Evolutionary conservation across 768 basidiomycete species (phyloP).

Genomic region (Filobasidium floriforme): DNA sequence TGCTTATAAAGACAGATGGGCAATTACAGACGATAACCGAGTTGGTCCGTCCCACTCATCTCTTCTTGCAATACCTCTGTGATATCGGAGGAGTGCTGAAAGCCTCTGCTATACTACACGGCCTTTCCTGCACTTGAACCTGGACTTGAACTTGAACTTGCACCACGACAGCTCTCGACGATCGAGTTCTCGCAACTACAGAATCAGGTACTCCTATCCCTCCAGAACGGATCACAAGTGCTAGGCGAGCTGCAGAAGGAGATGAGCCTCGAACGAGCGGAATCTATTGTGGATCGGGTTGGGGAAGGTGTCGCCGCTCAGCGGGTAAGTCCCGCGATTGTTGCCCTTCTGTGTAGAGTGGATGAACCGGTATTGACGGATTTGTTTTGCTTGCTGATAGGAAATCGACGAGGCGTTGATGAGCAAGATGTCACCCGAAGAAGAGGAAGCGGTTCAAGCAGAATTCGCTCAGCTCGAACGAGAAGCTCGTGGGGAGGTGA

Average conservation of each 20-base stretch:
- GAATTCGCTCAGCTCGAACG: constrained; percentile 66
- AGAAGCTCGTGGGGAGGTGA: constrained; percentile 26
- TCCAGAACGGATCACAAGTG: constrained; percentile 88
- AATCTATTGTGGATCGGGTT: constrained; percentile 86
- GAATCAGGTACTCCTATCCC: constrained; percentile 80
- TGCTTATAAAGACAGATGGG: constrained; percentile 77
- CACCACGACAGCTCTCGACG: constrained; percentile 80
- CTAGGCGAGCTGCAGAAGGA: constrained; percentile 90
- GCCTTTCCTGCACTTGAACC: too few relatives aligned
- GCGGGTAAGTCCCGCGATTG: constrained; percentile 52
- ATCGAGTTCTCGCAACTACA: constrained; percentile 96
- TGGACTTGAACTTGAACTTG: not conserved
- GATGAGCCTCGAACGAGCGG: constrained; percentile 85
- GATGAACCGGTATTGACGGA: not conserved
- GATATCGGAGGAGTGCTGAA: too few relatives aligned
- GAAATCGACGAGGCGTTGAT: constrained; percentile 84
- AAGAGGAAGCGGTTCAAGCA: constrained; percentile 85
- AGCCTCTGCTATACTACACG: too few relatives aligned
- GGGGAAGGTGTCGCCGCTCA: constrained; percentile 89
- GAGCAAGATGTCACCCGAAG: constrained; percentile 72
- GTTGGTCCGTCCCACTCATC: constrained; percentile 54
- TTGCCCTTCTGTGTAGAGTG: too few relatives aligned
- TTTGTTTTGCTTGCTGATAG: constrained; percentile 48
- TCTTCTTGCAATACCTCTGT: too few relatives aligned
- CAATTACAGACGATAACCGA: constrained; percentile 85